Base-by-base conservation (phyloP, 2,329 filamentous ascomycete genomes). In the Trichoderma koningiopsis region DNA sequence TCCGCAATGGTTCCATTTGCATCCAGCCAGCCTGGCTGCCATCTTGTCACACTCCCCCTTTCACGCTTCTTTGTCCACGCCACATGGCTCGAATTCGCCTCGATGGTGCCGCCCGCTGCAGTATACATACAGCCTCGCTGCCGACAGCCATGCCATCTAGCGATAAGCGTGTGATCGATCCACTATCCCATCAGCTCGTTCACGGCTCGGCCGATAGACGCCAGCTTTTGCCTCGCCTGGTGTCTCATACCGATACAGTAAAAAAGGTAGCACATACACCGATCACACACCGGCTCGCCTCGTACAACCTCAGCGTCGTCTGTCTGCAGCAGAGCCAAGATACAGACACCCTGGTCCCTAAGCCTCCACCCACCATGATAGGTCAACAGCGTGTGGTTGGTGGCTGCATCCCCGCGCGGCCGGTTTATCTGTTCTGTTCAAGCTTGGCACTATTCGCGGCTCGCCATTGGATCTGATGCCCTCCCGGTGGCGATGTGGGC, bases 401-500 rank as follows among this genome's bases (percentile, higher is more conserved):
- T 66, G 68, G 61, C 40, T 65, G 60, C 61, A 66, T 64, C 68
- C 40, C 53, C 68, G 53, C 29, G 61, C 61, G 35, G 61, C 53
- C 40, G 43, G 37, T 37, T 55, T 56, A 43, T 43, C 40, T 43
- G 3, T n/a, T 55, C 59, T 43, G 24, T 47, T 63, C 55, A 53
- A 53, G 55, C 64, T 24, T 60, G 40, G 56, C 53, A 68, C 56
- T 57, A 29, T 33, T 47, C 52, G 11, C 35, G 60, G 22, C 40
- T 63, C 43, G 29, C 60, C 49, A 66, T 69, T 66, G 61, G 68
- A 66, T 69, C 52, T 31, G 29, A 40, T 29, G 40, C 61, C 47
- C 40, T 66, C 52, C 35, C 29, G 55, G 68, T 68, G 63, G 68
- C 62, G 63, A 70, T 57, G 56, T 60, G 47, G 53, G 68, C 68